Evolutionary conservation across 345 rosid genomes (phyloP), one percentile per base, ranked within the genome.

Genomic region (Acer negundo): DNA sequence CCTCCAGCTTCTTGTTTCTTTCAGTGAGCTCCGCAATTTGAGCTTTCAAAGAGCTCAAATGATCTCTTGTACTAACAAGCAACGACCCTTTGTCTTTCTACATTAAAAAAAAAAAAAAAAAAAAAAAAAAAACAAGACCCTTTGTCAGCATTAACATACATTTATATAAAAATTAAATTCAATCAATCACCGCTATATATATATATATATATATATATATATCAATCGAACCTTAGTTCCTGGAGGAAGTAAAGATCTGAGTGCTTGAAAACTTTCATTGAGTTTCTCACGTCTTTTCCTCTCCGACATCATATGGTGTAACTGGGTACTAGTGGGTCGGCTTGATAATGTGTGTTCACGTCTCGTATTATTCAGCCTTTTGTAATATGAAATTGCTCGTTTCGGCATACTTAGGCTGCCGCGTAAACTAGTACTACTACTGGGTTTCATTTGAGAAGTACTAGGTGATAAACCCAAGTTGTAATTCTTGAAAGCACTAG

Each of bases 261-360:
- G 79, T 22, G 93, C 91, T 62, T 75, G 82, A 61, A 95, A 93
- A 80, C 91, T 92, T 61, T 95, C 95, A 55, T 95, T 95, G 77
- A 93, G 90, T 80, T 95, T 95, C 79, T 95, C 99, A 0, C 99
- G 90, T 75, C 99, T 85, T 82, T 82, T 92, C 59, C 99, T 79
- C 84, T 95, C 99, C 1, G 97, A 89, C 76, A 95, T 90, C 99
- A 90, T 90, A 75, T 95, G 98, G 64, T 92, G 94, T 78, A 95
- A 62, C 74, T 95, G 98, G 55, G 86, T 87, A 61, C 76, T 76
- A 3, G 87, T 71, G 23, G 88, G 87, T 4, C 88, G 89, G 70
- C 53, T 76, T 10, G 73, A 82, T 6, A 47, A 75, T 65, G 77
- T 69, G 44, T 83, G 82, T 61, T 90, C 89, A 16, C 86, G 87